Base-by-base conservation (phyloP, 1,139 yeast species). In the Suhomyces maxii region DNA sequence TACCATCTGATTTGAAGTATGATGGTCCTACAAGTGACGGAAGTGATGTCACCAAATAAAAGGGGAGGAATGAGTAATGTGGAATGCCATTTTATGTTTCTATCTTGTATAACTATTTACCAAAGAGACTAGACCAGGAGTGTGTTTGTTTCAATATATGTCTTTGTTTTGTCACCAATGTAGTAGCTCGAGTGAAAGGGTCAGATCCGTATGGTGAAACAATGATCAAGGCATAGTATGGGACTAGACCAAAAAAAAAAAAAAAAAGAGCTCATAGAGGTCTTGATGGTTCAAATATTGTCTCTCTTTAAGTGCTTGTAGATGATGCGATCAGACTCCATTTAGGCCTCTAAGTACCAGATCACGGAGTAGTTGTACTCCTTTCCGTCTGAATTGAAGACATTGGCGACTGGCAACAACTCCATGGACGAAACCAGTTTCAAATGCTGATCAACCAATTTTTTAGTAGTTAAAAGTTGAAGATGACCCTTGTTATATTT, bases 1-100 rank as follows among this genome's bases (percentile, higher is more conserved):
- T 74, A 1, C 79, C 79, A 1, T 63, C 61, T 3, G 71, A 72
- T 26, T 59, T 70, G 51, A 54, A 64, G 6, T 74, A 75, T 52
- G 61, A 57, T 33, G 79, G 79, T 0, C 80, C 79, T 5, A 46
- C 53, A 9, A 56, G 56, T 40, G 58, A 56, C 34, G 59, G 59
- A 6, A 54, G 57, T 30, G 59, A 56, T 36, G 55, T 54, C 11
- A 53, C 59, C 14, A 55, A 54, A 43, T 54, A 44, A 45, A 12
- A 34, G 26, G 37, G 18, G 44, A 26, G 40, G n/a, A n/a, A 39
- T 12, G 37, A 39, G 11, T 36, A 25, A 36, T 9, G 31, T 9
- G 26, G 38, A 12, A 41, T n/a, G 32, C 28, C 30, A 41, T 34
- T 40, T 26, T 41, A 36, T 39, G 34, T 6, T 44, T 47, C 48